Evolutionary conservation across 164 flowering plant genomes (phyloP).

Genomic region (Echeveria elegans): DNA sequence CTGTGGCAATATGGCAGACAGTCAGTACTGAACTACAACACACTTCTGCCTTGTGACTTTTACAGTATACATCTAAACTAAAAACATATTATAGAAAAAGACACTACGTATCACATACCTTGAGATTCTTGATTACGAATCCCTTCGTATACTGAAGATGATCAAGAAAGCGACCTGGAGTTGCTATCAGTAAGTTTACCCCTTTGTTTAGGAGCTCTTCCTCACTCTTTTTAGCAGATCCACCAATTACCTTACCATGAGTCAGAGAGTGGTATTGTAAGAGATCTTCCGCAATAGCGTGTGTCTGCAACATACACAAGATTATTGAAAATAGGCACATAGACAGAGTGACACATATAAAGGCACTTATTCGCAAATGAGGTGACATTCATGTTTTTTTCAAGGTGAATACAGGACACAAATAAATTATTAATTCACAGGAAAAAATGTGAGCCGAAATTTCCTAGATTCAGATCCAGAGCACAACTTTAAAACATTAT

Average conservation of each 20-base stretch:
- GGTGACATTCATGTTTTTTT: background rate
- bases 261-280: slow-evolving; percentile 86
- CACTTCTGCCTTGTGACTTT: background rate
- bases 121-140: slow-evolving; percentile 67
- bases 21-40: background rate
- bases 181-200: slow-evolving; percentile 76
- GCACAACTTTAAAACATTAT: background rate
- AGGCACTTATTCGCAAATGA: background rate
- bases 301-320: slow-evolving; percentile 42
- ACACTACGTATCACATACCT: slow-evolving; percentile 38
- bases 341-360: no score
- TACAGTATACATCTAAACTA: background rate
- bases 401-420: background rate
- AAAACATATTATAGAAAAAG: background rate
- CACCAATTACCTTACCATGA: slow-evolving; percentile 83
- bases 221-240: slow-evolving; percentile 70
- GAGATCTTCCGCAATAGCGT: slow-evolving; percentile 89
- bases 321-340: background rate
- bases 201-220: slow-evolving; percentile 86
- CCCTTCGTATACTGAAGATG: slow-evolving; percentile 91
- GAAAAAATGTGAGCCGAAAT: background rate
- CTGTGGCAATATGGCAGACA: background rate
- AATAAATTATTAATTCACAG: background rate
- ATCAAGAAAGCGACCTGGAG: slow-evolving; percentile 95
- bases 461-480: background rate